Percentiles rank a stretch among this genome's conserved stretches.
phyloP scores from a whole-genome alignment of 2,329 filamentous ascomycete species.

The Colletotrichum tropicale region DNA sequence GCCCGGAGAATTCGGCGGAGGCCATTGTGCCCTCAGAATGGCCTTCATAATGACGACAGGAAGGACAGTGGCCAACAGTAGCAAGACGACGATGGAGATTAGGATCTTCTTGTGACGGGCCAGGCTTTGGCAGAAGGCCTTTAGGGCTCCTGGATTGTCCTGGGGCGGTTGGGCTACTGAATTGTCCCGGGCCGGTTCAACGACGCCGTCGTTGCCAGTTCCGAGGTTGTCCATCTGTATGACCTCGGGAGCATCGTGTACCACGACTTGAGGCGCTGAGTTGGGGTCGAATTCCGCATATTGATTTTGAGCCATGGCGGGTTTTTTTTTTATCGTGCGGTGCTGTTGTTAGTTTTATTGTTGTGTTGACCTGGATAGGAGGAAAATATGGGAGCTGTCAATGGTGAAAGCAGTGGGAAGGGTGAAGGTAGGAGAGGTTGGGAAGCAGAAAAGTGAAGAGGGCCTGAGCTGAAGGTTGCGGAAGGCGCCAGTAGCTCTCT shows the following conservation, averaged over 20 bases:
- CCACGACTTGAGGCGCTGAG: constrained; percentile 7
- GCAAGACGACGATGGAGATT: constrained; percentile 23
- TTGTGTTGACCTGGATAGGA: neutral
- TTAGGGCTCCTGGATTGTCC: neutral
- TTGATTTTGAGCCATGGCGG: neutral
- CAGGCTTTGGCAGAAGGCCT: neutral
- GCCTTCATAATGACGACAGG: neutral
- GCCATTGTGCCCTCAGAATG: neutral
- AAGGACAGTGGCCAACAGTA: constrained; percentile 40
- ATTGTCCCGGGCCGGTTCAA: neutral
- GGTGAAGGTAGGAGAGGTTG: neutral
- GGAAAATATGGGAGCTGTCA: neutral
- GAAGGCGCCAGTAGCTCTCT: neutral
- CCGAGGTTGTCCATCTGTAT: neutral
- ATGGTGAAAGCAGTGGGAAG: neutral
- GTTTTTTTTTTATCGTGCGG: neutral
- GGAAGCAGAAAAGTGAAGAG: neutral
- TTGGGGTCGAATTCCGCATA: constrained; percentile 2
- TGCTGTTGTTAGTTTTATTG: neutral
- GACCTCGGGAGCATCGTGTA: constrained; percentile 14
- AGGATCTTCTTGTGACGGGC: neutral
- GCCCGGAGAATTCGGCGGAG: neutral
- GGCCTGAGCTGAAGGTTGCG: neutral
- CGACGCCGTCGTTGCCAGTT: neutral
- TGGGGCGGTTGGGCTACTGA: neutral